Conservation (phyloP, 2,329 filamentous ascomycete genomes). For the Xylaria sp. region DNA sequence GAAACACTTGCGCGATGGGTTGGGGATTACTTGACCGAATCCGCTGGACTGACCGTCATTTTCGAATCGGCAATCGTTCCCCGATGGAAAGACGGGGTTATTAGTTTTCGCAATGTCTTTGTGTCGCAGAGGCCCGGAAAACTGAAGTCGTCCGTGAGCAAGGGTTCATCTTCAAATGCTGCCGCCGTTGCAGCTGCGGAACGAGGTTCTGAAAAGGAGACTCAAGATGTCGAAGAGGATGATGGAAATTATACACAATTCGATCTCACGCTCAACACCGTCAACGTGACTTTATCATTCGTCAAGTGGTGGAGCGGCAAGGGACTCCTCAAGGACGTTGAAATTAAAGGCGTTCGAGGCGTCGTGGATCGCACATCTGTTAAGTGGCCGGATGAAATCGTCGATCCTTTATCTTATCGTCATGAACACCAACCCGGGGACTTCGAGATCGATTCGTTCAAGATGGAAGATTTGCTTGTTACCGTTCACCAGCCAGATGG, state of each 20-base stretch:
- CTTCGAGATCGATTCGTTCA: constrained; percentile 96
- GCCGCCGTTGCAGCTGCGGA: constrained; percentile 79
- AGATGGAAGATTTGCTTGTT: constrained; percentile 85
- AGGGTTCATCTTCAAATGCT: constrained; percentile 79
- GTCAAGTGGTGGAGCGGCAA: constrained; percentile 99
- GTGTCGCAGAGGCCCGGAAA: constrained; percentile 87
- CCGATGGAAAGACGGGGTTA: constrained; percentile 90
- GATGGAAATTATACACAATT: constrained; percentile 98
- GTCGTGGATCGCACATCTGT: constrained; percentile 88
- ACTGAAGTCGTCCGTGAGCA: constrained; percentile 74
- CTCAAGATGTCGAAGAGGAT: constrained; percentile 53
- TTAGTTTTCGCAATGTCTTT: constrained; percentile 94
- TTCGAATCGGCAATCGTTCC: constrained; percentile 98
- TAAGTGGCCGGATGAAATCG: constrained; percentile 58
- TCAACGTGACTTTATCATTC: constrained; percentile 95
- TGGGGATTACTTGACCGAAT: constrained; percentile 91
- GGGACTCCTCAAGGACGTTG: constrained; percentile 83
- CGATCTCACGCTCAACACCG: constrained; percentile 87
- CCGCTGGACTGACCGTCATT: constrained; percentile 85
- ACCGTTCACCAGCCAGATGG: constrained; percentile 85
- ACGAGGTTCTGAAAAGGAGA: constrained; percentile 47
- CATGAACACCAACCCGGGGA: constrained; percentile 86
- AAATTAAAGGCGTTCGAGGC: constrained; percentile 87
- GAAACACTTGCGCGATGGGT: constrained; percentile 92
- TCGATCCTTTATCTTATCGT: constrained; percentile 81